phyloP scores from a whole-genome alignment of 306 rosid genomes.

The Benincasa hispida region DNA sequence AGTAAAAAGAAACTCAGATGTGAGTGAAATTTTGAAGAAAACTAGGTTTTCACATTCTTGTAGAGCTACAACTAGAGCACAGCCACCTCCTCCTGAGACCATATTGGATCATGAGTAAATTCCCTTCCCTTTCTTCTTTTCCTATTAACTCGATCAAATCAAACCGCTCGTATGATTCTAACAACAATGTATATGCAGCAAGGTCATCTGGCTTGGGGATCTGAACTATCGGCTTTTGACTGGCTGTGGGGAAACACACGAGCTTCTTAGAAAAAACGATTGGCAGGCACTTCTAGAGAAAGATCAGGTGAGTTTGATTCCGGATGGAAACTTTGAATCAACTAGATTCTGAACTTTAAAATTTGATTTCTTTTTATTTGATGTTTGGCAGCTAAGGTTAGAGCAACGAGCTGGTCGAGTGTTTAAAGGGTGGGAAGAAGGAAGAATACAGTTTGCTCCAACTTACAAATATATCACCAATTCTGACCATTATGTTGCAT shows the following conservation, averaged over 20 bases:
- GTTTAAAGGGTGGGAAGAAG: constrained; percentile 89
- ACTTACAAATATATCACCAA: constrained; percentile 78
- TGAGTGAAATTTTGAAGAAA: constrained; percentile 59
- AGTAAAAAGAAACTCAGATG: constrained; percentile 56
- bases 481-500: constrained; percentile 62
- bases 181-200: constrained; percentile 18
- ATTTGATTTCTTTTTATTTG: neutral
- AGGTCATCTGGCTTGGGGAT: constrained; percentile 94
- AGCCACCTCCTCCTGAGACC: constrained; percentile 29
- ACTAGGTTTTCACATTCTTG: constrained; percentile 48
- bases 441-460: constrained; percentile 68
- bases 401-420: constrained; percentile 83
- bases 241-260: constrained; percentile 38
- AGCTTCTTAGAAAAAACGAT: constrained; percentile 53
- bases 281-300: constrained; percentile 73
- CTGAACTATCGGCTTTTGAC: constrained; percentile 70
- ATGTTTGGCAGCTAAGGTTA: constrained; percentile 40
- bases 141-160: neutral
- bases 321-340: neutral
- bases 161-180: neutral
- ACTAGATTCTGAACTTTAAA: neutral
- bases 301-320: constrained; percentile 54
- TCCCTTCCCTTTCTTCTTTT: neutral
- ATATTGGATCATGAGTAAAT: constrained; percentile 60
- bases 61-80: constrained; percentile 12